phyloP scores from a whole-genome alignment of 371 early-diverging fungal genomes.

The Mucor saturninus region DNA sequence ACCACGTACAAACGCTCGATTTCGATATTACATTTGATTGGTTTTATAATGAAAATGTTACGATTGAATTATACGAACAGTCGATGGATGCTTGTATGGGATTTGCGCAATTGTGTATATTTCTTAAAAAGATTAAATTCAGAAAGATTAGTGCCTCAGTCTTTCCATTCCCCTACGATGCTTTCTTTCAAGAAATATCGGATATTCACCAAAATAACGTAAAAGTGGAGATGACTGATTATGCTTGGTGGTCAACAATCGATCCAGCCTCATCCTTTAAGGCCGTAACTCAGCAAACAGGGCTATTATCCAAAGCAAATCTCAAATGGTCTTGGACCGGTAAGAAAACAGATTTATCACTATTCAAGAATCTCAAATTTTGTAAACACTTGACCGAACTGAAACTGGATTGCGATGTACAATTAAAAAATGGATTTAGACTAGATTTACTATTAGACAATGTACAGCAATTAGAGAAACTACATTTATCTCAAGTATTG shows the following conservation, averaged over 20 bases:
- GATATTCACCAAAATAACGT: conserved; percentile 18
- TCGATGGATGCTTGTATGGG: conserved; percentile 37
- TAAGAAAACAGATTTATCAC: conserved; percentile 26
- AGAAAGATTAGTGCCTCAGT: conserved; percentile 27
- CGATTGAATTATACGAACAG: conserved; percentile 27
- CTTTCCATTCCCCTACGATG: conserved; percentile 36
- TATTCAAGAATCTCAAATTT: conserved; percentile 22
- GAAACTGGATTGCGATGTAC: conserved; percentile 28
- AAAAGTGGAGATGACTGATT: conserved; percentile 27
- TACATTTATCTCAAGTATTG: conserved; percentile 17
- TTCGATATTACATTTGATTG: conserved; percentile 36
- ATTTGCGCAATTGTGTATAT: conserved; percentile 30
- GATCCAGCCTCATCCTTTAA: conserved; percentile 30
- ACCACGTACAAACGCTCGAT: conserved; percentile 27
- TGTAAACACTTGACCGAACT: conserved; percentile 27
- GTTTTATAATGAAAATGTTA: conserved; percentile 30
- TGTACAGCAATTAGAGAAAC: conserved; percentile 15
- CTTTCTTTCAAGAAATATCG: conserved; percentile 30
- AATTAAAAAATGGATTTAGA: conserved; percentile 27
- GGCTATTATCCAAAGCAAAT: conserved; percentile 20
- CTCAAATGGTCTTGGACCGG: conserved; percentile 34
- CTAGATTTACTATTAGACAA: conserved; percentile 28
- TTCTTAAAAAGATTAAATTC: conserved; percentile 27
- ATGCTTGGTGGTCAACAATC: conserved; percentile 33
- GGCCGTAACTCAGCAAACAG: conserved; percentile 21